Evolutionary conservation across 495 filamentous ascomycete genomes (phyloP).

Genomic region (Rhizodiscina lignyota): DNA sequence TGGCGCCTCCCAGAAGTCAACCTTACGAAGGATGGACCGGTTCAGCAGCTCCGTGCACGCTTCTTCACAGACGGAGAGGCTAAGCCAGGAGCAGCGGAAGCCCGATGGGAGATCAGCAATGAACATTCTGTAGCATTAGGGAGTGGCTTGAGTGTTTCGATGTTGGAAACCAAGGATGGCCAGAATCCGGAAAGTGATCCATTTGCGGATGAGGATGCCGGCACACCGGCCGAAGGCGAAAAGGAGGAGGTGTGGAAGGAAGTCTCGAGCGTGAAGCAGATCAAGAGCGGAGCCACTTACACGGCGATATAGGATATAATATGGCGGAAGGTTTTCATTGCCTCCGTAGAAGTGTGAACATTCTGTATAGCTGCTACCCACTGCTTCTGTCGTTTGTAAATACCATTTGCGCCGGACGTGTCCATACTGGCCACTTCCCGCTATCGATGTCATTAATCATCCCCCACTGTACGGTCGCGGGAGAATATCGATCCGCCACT

Average conservation of each 20-base stretch:
- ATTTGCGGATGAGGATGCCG: conserved; percentile 44
- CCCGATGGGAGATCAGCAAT: conserved; percentile 57
- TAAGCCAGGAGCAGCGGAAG: conserved; percentile 60
- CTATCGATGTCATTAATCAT: no score
- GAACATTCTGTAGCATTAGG: conserved; percentile 30
- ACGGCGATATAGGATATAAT: no score
- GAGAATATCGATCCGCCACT: no score
- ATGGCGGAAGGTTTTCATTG: no score
- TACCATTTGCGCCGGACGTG: no score
- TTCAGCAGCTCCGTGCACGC: conserved; percentile 61
- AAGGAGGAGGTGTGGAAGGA: conserved; percentile 48
- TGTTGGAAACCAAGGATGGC: conserved; percentile 7
- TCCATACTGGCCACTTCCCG: no score
- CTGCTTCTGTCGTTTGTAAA: no score
- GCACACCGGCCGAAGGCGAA: conserved; percentile 23
- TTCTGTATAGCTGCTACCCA: no score
- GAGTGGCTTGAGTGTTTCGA: conserved; percentile 39
- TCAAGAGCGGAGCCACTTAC: conserved; percentile 64
- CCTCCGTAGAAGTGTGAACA: no score
- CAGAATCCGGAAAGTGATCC: conserved; percentile 39
- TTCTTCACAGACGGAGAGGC: conserved; percentile 66
- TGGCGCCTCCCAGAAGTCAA: conserved; percentile 78
- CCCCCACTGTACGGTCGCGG: no score
- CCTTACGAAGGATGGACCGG: conserved; percentile 31
- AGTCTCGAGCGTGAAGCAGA: conserved; percentile 51